A percentile compares a stretch with the other conserved stretches of the same genome.
These are phyloP conservation scores for Hibiscus syriacus DNA, from an alignment of 345 rosid genomes.

Conservation along the genomic window DNA sequence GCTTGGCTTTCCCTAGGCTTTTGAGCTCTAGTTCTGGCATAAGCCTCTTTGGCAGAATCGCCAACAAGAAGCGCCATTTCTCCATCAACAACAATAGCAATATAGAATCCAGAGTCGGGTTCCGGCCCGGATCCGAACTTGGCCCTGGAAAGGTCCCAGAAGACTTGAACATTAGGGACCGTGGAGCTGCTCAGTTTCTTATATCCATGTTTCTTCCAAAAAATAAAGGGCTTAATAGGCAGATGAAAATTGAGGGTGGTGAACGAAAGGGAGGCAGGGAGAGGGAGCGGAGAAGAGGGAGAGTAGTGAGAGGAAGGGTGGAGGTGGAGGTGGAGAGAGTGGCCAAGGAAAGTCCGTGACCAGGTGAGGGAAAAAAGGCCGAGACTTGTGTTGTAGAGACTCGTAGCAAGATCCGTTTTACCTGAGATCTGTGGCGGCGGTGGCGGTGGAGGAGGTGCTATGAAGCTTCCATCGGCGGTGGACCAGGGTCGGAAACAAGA, in stretches of 20 bases:
- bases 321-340: slow-evolving; percentile 69
- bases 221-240: slow-evolving; percentile 53
- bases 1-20: slow-evolving; percentile 33
- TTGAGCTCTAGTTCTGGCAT: slow-evolving; percentile 38
- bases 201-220: slow-evolving; percentile 81
- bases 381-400: slow-evolving; percentile 64
- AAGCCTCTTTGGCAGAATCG: slow-evolving; percentile 55
- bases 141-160: slow-evolving; percentile 74
- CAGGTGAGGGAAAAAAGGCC: slow-evolving; percentile 85
- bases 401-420: slow-evolving; percentile 54
- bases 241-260: slow-evolving; percentile 60
- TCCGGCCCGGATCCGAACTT: slow-evolving; percentile 82
- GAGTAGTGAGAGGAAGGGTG: slow-evolving; percentile 33
- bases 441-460: slow-evolving; percentile 13
- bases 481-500: slow-evolving; percentile 49
- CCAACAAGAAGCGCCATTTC: slow-evolving; percentile 70
- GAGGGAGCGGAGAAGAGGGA: slow-evolving; percentile 30
- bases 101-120: slow-evolving; percentile 68
- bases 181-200: slow-evolving; percentile 26
- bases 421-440: slow-evolving; percentile 24
- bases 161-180: slow-evolving; percentile 36
- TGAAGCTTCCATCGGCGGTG: slow-evolving; percentile 13
- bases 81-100: slow-evolving; percentile 66
- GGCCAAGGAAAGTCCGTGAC: slow-evolving; percentile 71
- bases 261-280: slow-evolving; percentile 43